phyloP scores from a whole-genome alignment of 116 monocot species.

The Phalaenopsis hybrid region DNA sequence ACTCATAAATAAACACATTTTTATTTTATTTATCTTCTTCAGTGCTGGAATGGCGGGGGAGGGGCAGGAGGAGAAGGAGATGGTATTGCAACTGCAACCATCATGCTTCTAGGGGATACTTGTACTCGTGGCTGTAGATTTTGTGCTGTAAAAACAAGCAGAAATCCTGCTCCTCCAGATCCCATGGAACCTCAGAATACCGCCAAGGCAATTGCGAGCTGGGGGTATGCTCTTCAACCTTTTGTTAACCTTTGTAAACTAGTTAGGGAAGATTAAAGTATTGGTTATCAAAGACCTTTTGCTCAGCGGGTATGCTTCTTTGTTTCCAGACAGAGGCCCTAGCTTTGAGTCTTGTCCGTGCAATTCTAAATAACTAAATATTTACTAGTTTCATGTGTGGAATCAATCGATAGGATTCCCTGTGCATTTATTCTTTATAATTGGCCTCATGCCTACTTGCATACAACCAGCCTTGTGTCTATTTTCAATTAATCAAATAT shows the following conservation, averaged over 20 bases:
- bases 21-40: conserved; percentile 1
- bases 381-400: neutral
- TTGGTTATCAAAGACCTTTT: neutral
- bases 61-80: conserved; percentile 89
- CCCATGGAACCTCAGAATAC: conserved; percentile 88
- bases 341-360: too few relatives aligned
- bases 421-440: too few relatives aligned
- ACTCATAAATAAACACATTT: neutral
- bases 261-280: neutral
- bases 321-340: too few relatives aligned
- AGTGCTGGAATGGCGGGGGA: conserved; percentile 99
- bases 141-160: conserved; percentile 95
- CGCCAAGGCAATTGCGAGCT: conserved; percentile 77
- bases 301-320: neutral
- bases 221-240: conserved; percentile 57
- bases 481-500: neutral
- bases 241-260: neutral
- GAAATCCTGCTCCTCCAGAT: conserved; percentile 87
- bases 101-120: conserved; percentile 97
- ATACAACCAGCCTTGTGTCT: neutral
- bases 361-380: too few relatives aligned
- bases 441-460: neutral
- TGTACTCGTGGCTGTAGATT: conserved; percentile 96
- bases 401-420: neutral
- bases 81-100: conserved; percentile 96